A percentile compares a stretch with the other conserved stretches of the same genome.
These are phyloP conservation scores for Metschnikowia santaceciliae DNA, from an alignment of 805 yeast genomes.

Conservation along the genomic window DNA sequence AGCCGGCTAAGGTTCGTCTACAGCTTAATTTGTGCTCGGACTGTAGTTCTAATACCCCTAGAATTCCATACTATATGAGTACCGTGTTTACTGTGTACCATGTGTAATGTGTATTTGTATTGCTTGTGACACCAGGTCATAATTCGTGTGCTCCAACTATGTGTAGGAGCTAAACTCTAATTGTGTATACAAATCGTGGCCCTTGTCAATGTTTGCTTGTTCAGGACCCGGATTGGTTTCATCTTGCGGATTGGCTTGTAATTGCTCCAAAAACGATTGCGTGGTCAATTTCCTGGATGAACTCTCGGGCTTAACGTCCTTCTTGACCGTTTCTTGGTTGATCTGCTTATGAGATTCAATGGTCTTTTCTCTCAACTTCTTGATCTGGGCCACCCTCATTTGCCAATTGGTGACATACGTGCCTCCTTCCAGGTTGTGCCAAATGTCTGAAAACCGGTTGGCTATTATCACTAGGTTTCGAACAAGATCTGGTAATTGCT, in stretches of 20 bases:
- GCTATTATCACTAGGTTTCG: constrained; percentile 65
- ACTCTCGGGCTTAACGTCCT: neutral
- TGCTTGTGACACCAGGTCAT: neutral
- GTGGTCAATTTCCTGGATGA: constrained; percentile 19
- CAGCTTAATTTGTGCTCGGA: no score
- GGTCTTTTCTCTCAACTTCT: constrained; percentile 26
- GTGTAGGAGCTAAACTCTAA: constrained; percentile 34
- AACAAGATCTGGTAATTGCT: constrained; percentile 57
- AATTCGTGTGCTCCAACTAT: neutral
- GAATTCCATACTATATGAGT: no score
- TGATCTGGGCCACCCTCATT: constrained; percentile 56
- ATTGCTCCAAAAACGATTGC: constrained; percentile 31
- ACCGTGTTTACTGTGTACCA: neutral
- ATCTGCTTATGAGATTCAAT: constrained; percentile 24
- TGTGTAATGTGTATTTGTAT: neutral
- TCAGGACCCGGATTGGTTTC: neutral
- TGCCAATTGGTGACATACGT: constrained; percentile 63
- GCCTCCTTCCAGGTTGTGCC: constrained; percentile 54
- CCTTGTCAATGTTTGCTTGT: neutral
- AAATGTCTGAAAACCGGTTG: constrained; percentile 67
- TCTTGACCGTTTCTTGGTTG: constrained; percentile 20
- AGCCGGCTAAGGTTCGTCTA: no score
- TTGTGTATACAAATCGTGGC: constrained; percentile 19
- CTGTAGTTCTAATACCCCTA: no score
- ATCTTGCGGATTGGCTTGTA: constrained; percentile 10